Percentiles rank a stretch among this genome's conserved stretches.
phyloP scores from a whole-genome alignment of 2,329 filamentous ascomycete species.

The Beauveria australis region DNA sequence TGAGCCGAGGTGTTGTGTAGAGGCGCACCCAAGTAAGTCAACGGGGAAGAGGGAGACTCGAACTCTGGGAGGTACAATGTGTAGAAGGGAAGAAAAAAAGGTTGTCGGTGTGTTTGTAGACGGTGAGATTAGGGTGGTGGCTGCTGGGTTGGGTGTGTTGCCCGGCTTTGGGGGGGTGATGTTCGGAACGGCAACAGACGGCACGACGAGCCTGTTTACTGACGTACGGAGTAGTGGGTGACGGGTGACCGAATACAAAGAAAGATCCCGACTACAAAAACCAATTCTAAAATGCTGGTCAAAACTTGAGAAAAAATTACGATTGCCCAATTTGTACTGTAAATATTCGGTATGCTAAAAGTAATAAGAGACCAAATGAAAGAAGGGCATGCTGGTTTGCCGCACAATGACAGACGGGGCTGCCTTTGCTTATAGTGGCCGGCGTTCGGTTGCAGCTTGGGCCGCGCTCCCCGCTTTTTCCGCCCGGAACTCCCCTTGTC shows the following conservation, averaged over 20 bases:
- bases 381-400: not conserved
- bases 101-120: not conserved
- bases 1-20: not conserved
- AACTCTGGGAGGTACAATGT: not conserved
- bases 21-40: not conserved
- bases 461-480: not conserved
- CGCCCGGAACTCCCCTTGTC: not conserved
- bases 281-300: no score
- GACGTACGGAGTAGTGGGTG: no score
- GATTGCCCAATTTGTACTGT: no score
- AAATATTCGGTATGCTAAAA: no score
- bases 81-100: not conserved
- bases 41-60: not conserved
- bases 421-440: slow-evolving; percentile 7
- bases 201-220: no score
- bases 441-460: slow-evolving; percentile 5
- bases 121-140: slow-evolving; percentile 1
- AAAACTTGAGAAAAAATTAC: no score
- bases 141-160: slow-evolving; percentile 8
- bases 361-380: not conserved
- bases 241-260: no score
- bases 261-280: no score
- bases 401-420: not conserved
- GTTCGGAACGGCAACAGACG: not conserved
- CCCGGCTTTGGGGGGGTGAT: not conserved